Evolutionary conservation across 345 rosid species (phyloP).

Genomic region (Lepidium aucheri): DNA sequence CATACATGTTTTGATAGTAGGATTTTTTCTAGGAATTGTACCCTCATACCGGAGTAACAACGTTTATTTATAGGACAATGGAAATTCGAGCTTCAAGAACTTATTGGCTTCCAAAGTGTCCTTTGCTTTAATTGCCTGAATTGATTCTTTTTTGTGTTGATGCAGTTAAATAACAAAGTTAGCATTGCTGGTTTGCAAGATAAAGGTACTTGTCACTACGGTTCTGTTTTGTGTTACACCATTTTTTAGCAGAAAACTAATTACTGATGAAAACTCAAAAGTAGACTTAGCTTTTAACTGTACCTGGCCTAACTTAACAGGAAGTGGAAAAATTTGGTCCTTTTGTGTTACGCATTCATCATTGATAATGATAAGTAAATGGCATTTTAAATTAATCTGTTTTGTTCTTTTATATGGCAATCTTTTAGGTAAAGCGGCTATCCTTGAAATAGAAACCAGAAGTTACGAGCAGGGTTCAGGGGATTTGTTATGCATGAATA

Average conservation of each 20-base stretch:
- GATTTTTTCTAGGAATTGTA: neutral
- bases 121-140: neutral
- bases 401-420: neutral
- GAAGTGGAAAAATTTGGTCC: neutral
- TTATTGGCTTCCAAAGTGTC: neutral
- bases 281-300: neutral
- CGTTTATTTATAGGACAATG: too few species aligned
- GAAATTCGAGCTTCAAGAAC: neutral
- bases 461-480: constrained; percentile 65
- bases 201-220: constrained; percentile 45
- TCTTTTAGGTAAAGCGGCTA: constrained; percentile 77
- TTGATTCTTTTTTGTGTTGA: constrained; percentile 5
- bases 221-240: neutral
- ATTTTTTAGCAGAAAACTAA: neutral
- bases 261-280: neutral
- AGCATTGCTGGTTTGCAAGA: constrained; percentile 82
- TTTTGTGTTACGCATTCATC: neutral
- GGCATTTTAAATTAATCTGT: neutral
- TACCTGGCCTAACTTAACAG: neutral
- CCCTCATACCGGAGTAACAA: too few species aligned
- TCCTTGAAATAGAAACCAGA: constrained; percentile 68
- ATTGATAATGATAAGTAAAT: neutral
- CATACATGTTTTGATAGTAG: neutral
- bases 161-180: constrained; percentile 61
- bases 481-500: constrained; percentile 64